Base-by-base conservation (phyloP, 306 rosid genomes). In the Carpinus viminea region DNA sequence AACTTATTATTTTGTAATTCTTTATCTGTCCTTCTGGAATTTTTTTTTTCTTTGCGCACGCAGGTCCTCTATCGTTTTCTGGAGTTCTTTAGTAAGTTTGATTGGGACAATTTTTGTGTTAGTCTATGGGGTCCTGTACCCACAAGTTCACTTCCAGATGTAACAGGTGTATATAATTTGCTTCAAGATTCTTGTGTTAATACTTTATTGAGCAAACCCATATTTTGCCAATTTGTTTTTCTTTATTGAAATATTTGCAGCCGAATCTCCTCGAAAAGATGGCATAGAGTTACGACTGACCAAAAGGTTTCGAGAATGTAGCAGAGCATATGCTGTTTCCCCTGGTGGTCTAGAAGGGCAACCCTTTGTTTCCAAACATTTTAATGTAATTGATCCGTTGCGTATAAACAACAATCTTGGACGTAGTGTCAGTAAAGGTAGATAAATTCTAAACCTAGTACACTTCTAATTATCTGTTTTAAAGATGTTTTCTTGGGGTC, bases 361-460 rank as follows among this genome's bases (percentile, higher is more conserved):
- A 73, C 83, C 94, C 56, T 96, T 96, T 88, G 88, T 88, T 81
- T 91, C 98, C 82, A 96, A 96, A 81, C 87, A 90, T 85, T 96
- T 96, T 85, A 96, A 96, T 86, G 98, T 96, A 77, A 93, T 96
- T 79, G 99, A 96, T 87, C 98, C 98, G 54, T 86, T 96, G 89
- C 96, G 99, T 78, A 84, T 91, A 55, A 96, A 93, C 88, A 96
- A 96, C 88, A 96, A 96, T 87, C 99, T 96, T 83, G 99, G 99
- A 70, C 97, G 99, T 57, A 96, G 99, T 83, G 99, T 96, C 75
- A 96, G 98, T 87, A 96, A 96, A 93, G 98, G 99, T 96, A 80
- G 73, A 79, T 80, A 52, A 66, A 61, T 68, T 74, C 70, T 61
- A 52, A 65, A 41, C 20, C 48, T 73, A 28, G 53, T 72, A 43